These are phyloP conservation scores for Ilex aquifolium DNA, from an alignment of 257 asterid genomes.

Conservation along the genomic window DNA sequence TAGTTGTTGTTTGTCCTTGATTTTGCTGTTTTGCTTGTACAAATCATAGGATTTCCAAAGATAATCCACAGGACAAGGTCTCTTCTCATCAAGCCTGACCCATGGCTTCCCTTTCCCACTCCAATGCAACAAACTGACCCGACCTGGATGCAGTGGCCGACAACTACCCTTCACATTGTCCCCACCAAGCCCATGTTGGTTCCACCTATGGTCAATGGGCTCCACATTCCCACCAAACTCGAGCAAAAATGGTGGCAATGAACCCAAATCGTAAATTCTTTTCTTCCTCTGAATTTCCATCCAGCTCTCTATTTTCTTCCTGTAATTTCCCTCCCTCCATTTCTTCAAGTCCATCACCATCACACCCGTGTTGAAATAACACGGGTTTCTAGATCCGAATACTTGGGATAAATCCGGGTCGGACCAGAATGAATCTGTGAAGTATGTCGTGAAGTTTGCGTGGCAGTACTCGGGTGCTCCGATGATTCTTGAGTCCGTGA, in stretches of 20 bases:
- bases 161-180: constrained; percentile 76
- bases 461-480: constrained; percentile 81
- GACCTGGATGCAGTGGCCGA: constrained; percentile 70
- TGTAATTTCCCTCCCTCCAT: constrained; percentile 65
- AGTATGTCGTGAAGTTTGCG: constrained; percentile 61
- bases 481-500: constrained; percentile 26
- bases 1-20: constrained; percentile 16
- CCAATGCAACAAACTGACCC: constrained; percentile 78
- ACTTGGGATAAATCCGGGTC: constrained; percentile 39
- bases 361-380: constrained; percentile 78
- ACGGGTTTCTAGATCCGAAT: constrained; percentile 47
- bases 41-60: constrained; percentile 73
- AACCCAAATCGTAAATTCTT: constrained; percentile 69
- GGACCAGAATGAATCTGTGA: constrained; percentile 62
- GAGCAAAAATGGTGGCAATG: constrained; percentile 61
- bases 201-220: constrained; percentile 70
- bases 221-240: constrained; percentile 66
- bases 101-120: constrained; percentile 83
- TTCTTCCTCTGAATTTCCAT: constrained; percentile 61
- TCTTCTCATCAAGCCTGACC: constrained; percentile 61
- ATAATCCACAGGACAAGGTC: constrained; percentile 69
- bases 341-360: constrained; percentile 65
- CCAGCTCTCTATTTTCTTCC: constrained; percentile 55
- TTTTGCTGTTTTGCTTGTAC: constrained; percentile 27
- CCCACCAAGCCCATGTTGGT: constrained; percentile 83